Percentiles rank a stretch among this genome's conserved stretches.
Conservation (phyloP, 2,329 filamentous ascomycete genomes). For the Esteya vermicola region DNA sequence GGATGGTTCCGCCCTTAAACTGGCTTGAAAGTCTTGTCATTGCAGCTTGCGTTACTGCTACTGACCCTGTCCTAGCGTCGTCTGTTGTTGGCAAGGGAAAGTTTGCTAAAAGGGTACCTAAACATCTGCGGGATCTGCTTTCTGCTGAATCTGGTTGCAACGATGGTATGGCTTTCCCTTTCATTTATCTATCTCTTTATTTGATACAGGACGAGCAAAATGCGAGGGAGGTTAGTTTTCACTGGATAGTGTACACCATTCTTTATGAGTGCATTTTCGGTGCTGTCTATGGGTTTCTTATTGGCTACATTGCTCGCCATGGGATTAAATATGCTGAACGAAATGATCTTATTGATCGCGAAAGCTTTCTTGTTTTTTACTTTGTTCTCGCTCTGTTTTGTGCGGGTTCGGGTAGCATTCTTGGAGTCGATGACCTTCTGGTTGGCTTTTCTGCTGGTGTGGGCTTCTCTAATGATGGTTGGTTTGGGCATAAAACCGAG, state of each 20-base stretch:
- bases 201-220: conserved; percentile 67
- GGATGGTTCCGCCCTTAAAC: conserved; percentile 61
- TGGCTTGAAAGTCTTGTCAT: conserved; percentile 85
- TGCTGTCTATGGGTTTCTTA: conserved; percentile 68
- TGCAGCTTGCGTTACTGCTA: conserved; percentile 90
- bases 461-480: conserved; percentile 98
- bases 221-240: conserved; percentile 54
- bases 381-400: conserved; percentile 94
- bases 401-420: conserved; percentile 78
- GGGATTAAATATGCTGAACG: conserved; percentile 80
- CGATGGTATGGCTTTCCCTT: conserved; percentile 98
- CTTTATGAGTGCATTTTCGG: conserved; percentile 95
- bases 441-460: conserved; percentile 92
- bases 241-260: conserved; percentile 83
- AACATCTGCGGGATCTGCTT: conserved; percentile 87
- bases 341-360: conserved; percentile 76
- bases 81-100: conserved; percentile 98
- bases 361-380: conserved; percentile 97
- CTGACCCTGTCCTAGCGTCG: conserved; percentile 89
- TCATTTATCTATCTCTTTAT: conserved; percentile 86
- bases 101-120: conserved; percentile 92
- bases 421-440: conserved; percentile 85
- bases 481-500: conserved; percentile 97
- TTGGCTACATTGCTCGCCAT: conserved; percentile 84
- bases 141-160: conserved; percentile 98